Conservation (phyloP, 306 rosid genomes). For the Cajanus cajan region DNA sequence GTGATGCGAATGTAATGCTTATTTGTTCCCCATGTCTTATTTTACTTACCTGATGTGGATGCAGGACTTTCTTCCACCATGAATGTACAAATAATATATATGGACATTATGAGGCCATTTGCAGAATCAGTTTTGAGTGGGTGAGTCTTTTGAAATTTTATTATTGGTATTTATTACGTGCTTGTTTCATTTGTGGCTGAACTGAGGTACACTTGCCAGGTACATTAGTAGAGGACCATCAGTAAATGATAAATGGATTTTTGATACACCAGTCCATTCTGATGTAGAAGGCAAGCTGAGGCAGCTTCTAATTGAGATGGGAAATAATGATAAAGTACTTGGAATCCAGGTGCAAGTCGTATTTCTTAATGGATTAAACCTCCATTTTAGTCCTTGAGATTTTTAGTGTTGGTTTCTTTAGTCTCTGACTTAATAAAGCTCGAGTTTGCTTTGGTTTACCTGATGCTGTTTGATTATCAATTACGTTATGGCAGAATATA, state of each 20-base stretch:
- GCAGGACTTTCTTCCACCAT: slow-evolving; percentile 86
- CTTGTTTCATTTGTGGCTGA: slow-evolving; percentile 44
- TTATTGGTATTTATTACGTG: neutral
- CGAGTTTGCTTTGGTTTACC: neutral
- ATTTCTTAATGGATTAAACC: neutral
- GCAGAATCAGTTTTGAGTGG: slow-evolving; percentile 87
- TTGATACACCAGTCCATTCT: slow-evolving; percentile 75
- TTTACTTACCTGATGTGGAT: slow-evolving; percentile 37
- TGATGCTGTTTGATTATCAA: neutral
- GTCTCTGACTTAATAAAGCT: neutral
- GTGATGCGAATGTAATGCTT: slow-evolving; percentile 14
- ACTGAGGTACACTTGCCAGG: slow-evolving; percentile 44
- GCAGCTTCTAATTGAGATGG: slow-evolving; percentile 71
- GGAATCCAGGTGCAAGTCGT: slow-evolving; percentile 78
- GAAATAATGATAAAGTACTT: slow-evolving; percentile 75
- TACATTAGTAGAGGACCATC: slow-evolving; percentile 67
- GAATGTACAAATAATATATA: slow-evolving; percentile 77
- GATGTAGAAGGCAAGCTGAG: slow-evolving; percentile 86
- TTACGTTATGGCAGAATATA: neutral
- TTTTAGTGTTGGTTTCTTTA: neutral
- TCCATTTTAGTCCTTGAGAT: neutral
- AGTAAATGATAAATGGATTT: slow-evolving; percentile 77
- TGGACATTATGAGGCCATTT: slow-evolving; percentile 97
- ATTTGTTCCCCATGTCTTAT: slow-evolving; percentile 22
- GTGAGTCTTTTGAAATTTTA: slow-evolving; percentile 47